Evolutionary conservation across 208 protist genomes (phyloP).

Genomic region (Histomonas meleagridis): DNA sequence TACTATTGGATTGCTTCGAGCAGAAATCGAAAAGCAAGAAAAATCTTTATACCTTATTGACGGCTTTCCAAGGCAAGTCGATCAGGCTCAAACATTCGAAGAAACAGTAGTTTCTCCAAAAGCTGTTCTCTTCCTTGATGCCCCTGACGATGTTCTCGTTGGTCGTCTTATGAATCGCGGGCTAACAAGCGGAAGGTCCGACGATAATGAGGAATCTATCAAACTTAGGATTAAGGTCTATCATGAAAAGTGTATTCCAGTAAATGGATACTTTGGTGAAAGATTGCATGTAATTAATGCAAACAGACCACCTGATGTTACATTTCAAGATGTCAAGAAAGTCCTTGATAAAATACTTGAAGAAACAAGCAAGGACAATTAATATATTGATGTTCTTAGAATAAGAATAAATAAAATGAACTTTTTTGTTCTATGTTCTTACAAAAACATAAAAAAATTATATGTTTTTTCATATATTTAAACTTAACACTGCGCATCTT

Average conservation of each 20-base stretch:
- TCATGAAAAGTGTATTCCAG: not conserved
- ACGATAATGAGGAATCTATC: not conserved
- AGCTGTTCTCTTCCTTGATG: not conserved
- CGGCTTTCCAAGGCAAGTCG: not conserved
- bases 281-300: too few species aligned
- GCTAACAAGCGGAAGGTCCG: not conserved
- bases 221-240: not conserved
- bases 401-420: too few species aligned
- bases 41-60: constrained; percentile 1
- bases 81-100: constrained; percentile 13
- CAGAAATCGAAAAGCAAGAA: not conserved
- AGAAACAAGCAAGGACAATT: too few species aligned
- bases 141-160: constrained; percentile 6
- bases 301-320: too few species aligned
- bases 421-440: too few species aligned
- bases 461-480: too few species aligned
- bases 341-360: too few species aligned
- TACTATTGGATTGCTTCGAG: not conserved
- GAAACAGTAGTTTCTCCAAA: not conserved
- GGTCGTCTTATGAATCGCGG: not conserved
- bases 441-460: too few species aligned
- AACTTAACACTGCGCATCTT: too few species aligned
- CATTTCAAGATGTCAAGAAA: too few species aligned
- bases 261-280: not conserved
- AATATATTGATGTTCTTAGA: too few species aligned